Conservation (phyloP, 2,329 filamentous ascomycete genomes). For the Xylaria sp. region DNA sequence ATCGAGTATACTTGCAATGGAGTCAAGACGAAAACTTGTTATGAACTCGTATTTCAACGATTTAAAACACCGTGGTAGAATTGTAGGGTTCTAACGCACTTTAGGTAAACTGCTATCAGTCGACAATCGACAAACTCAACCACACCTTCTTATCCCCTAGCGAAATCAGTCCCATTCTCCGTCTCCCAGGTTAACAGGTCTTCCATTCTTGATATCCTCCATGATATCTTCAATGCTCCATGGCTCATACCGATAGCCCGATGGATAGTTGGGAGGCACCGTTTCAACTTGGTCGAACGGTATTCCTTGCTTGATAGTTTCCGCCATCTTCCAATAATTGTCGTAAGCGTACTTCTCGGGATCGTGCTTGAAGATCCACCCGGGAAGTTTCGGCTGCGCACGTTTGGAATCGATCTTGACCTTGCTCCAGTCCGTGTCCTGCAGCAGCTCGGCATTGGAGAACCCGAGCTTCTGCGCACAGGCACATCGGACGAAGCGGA, state of each 20-base stretch:
- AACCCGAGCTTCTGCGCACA: constrained; percentile 48
- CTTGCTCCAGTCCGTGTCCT: constrained; percentile 45
- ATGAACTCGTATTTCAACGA: too few relatives aligned
- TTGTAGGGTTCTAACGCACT: too few relatives aligned
- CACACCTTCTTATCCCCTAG: too few relatives aligned
- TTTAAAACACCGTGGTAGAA: too few relatives aligned
- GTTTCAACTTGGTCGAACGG: constrained; percentile 39
- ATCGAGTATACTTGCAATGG: neutral
- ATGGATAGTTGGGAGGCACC: constrained; percentile 44
- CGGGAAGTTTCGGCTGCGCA: constrained; percentile 45
- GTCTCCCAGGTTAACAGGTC: constrained; percentile 42
- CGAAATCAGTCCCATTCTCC: constrained; percentile 40
- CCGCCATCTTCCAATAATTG: constrained; percentile 43
- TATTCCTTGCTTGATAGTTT: constrained; percentile 41
- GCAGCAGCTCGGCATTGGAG: constrained; percentile 45
- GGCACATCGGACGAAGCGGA: constrained; percentile 44
- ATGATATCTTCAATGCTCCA: constrained; percentile 52
- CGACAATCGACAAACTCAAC: too few relatives aligned
- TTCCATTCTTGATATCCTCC: constrained; percentile 43
- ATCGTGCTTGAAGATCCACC: constrained; percentile 47
- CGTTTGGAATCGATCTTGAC: constrained; percentile 41
- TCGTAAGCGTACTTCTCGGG: constrained; percentile 46
- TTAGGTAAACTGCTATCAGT: too few relatives aligned
- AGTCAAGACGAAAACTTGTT: too few relatives aligned
- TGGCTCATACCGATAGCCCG: constrained; percentile 45